Percentiles rank a stretch among this genome's conserved stretches.
Conservation (phyloP, 306 rosid species). For the Rosa chinensis region DNA sequence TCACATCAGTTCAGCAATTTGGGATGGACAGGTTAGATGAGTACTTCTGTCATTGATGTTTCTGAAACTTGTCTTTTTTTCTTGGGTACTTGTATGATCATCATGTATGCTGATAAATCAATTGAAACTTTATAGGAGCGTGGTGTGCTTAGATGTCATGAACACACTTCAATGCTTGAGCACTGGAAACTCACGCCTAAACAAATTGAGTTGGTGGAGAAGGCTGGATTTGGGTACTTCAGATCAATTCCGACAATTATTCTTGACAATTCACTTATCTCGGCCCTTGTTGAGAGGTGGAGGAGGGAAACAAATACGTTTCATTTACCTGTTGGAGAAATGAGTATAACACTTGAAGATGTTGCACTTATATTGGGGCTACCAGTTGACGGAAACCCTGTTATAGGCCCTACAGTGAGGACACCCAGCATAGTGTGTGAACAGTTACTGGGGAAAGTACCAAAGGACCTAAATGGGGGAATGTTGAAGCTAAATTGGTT, state of each 20-base stretch:
- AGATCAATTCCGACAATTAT: conserved; percentile 77
- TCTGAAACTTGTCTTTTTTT: background rate
- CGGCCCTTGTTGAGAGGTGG: conserved; percentile 94
- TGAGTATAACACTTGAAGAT: conserved; percentile 90
- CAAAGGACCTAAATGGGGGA: conserved; percentile 87
- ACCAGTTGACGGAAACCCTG: conserved; percentile 79
- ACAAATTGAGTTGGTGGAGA: conserved; percentile 79
- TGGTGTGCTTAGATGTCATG: conserved; percentile 91
- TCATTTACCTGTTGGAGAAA: conserved; percentile 83
- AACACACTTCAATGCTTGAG: conserved; percentile 90
- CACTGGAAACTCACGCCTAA: conserved; percentile 80
- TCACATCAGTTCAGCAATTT: conserved; percentile 88
- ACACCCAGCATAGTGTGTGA: conserved; percentile 71
- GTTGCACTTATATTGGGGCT: conserved; percentile 83
- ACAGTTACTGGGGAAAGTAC: conserved; percentile 73
- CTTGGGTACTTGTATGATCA: background rate
- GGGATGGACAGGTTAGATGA: conserved; percentile 83
- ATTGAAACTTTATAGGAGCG: conserved; percentile 56
- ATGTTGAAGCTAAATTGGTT: conserved; percentile 95
- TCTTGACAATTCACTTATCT: conserved; percentile 87
- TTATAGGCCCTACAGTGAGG: conserved; percentile 61
- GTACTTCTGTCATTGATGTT: conserved; percentile 15
- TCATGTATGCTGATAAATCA: background rate
- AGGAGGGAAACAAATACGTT: conserved; percentile 96
- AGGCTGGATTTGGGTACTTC: conserved; percentile 79